phyloP scores from a whole-genome alignment of 192 early-diverging fungal species.

The Dispira simplex region DNA sequence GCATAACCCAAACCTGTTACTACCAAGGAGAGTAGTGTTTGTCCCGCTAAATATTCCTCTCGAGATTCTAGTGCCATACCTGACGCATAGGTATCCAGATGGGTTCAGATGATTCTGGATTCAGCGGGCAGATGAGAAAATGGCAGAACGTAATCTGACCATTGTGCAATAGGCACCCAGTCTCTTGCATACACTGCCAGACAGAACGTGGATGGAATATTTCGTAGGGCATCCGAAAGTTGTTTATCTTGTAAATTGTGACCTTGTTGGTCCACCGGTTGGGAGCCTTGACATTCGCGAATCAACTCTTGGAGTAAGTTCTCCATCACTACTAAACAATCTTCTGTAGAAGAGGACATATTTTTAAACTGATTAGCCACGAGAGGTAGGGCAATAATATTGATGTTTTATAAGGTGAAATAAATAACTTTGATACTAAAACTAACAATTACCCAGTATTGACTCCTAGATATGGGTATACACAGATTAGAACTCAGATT shows the following conservation, averaged over 20 bases:
- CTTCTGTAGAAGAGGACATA: background rate
- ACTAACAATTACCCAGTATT: too few relatives aligned
- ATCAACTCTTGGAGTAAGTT: background rate
- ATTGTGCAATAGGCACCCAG: background rate
- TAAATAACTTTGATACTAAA: background rate
- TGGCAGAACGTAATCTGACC: background rate
- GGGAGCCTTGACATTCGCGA: background rate
- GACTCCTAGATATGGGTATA: background rate
- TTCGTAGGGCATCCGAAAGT: background rate
- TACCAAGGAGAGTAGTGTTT: background rate
- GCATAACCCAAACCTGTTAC: background rate
- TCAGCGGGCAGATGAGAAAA: background rate
- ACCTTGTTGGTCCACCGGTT: background rate
- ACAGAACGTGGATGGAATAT: background rate
- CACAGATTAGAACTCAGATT: background rate
- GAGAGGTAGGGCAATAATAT: background rate
- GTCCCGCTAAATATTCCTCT: background rate
- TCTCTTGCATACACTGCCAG: background rate
- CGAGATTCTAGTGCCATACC: background rate
- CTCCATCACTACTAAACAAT: background rate
- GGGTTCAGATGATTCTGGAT: background rate
- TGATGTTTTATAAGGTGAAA: background rate
- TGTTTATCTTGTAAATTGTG: background rate
- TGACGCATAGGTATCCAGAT: background rate
- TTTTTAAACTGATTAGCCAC: background rate